Base-by-base conservation (phyloP, 2,329 filamentous ascomycete species). In the Fusarium neocosmosporiellum region DNA sequence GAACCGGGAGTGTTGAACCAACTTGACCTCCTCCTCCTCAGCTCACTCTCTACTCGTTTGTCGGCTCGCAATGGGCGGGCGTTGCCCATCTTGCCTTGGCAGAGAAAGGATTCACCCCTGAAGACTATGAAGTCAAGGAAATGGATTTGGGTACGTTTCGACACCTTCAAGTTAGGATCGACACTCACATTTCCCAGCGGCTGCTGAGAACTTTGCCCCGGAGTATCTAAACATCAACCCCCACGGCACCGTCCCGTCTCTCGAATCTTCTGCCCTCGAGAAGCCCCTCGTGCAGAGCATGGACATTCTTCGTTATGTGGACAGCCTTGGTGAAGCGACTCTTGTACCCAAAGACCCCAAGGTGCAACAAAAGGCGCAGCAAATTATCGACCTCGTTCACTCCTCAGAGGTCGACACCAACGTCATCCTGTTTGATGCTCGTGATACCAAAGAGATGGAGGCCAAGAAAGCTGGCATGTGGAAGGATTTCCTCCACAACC, bases 11-110 rank as follows among this genome's bases (percentile, higher is more conserved):
- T 22, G 10, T 20, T 31, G 10, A 27, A 27, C 24, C 8, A 13
- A 18, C 7, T 24, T 43, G 4, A 36, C n/a, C 11, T 7, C 20
- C 22, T 7, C 20, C 22, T 3, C 9, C 7, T 2, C n/a, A 74
- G 71, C 64, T 72, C 37, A 66, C 63, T n/a, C 13, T 75, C 16
- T 72, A 75, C 39, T 66, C 73, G 5, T 72, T 63, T 22, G 65
- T 54, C 39, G 69, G 65, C 43, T 75, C 69, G 3, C 71, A 75
- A 43, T 75, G 71, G 73, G 71, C 70, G 9, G 71, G 71, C 13
- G 67, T 71, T 24, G 63, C 59, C 8, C 73, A 72, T 53, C 71
- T 74, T 39, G 65, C 71, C 29, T 20, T 75, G 20, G 65, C 70
- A 7, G 65, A 71, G 53, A 74, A 74, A n/a, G 67, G 71, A 13